phyloP scores from a whole-genome alignment of 1,284 basidiomycete species.

The Rhodotorula sp. region DNA sequence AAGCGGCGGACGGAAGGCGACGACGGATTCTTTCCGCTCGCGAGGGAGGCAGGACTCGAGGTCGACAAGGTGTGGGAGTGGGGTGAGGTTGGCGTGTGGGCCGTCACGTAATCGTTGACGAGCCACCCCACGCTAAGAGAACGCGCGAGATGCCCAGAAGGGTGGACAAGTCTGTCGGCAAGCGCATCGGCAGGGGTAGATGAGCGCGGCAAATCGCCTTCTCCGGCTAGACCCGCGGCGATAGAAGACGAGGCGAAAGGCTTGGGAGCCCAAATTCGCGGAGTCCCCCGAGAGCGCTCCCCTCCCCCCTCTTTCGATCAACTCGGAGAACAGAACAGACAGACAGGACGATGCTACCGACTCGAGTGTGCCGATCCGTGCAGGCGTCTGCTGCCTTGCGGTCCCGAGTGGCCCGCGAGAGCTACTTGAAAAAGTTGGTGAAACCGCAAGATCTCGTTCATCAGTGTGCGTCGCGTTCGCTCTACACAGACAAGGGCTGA shows the following conservation, averaged over 20 bases:
- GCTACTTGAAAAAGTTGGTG: conserved; percentile 47
- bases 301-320: not conserved
- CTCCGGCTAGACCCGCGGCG: no score
- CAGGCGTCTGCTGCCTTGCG: conserved; percentile 23
- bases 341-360: conserved; percentile 7
- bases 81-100: conserved; percentile 41
- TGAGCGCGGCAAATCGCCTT: no score
- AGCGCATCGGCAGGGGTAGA: no score
- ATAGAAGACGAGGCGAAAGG: no score
- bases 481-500: no score
- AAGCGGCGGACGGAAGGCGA: conserved; percentile 42
- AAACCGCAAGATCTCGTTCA: conserved; percentile 45
- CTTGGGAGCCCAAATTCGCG: not conserved
- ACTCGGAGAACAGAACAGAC: no score
- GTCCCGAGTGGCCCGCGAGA: conserved; percentile 32
- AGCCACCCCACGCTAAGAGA: not conserved
- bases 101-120: not conserved
- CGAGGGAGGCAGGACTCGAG: conserved; percentile 20
- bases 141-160: not conserved
- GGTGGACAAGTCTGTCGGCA: no score
- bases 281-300: not conserved
- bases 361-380: conserved; percentile 6
- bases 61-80: conserved; percentile 29
- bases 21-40: conserved; percentile 37
- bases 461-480: conserved; percentile 42